Evolutionary conservation across 2,329 filamentous ascomycete genomes (phyloP).

Genomic region (Pseudopithomyces chartarum): DNA sequence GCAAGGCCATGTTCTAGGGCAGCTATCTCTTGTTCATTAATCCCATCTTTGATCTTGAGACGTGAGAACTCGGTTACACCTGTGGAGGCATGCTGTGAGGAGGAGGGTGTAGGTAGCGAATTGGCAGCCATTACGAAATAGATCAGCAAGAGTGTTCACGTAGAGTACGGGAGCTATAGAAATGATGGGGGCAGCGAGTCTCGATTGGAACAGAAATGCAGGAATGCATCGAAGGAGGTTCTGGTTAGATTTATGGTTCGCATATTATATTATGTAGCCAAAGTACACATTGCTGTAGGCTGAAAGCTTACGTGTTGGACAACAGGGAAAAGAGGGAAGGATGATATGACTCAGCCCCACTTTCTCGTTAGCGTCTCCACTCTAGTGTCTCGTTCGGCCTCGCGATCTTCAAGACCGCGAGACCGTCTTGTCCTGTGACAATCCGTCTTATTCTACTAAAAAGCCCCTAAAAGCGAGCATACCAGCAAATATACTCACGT

Average conservation of each 20-base stretch:
- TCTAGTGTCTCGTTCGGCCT: neutral
- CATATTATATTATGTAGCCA: neutral
- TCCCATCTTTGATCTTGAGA: neutral
- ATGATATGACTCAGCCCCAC: neutral
- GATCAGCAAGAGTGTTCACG: too few species aligned
- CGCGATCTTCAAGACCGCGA: neutral
- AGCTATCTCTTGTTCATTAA: neutral
- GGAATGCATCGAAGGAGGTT: neutral
- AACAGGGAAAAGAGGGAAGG: neutral
- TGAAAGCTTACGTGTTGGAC: neutral
- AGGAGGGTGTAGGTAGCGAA: neutral
- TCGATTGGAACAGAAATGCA: neutral
- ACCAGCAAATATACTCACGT: too few species aligned
- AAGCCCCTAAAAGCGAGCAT: too few species aligned
- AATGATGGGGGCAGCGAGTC: too few species aligned
- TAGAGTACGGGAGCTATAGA: too few species aligned
- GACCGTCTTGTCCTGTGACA: too few species aligned
- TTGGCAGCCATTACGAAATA: neutral
- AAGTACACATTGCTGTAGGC: neutral
- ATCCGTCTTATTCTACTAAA: too few species aligned
- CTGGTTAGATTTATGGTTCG: neutral
- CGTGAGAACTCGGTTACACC: conserved; percentile 1
- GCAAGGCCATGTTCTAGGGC: neutral
- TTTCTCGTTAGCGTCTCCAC: neutral
- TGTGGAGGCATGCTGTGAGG: neutral